Evolutionary conservation across 2,329 filamentous ascomycete genomes (phyloP), one percentile per base, ranked within the genome.

Genomic region (Colletotrichum sp.): DNA sequence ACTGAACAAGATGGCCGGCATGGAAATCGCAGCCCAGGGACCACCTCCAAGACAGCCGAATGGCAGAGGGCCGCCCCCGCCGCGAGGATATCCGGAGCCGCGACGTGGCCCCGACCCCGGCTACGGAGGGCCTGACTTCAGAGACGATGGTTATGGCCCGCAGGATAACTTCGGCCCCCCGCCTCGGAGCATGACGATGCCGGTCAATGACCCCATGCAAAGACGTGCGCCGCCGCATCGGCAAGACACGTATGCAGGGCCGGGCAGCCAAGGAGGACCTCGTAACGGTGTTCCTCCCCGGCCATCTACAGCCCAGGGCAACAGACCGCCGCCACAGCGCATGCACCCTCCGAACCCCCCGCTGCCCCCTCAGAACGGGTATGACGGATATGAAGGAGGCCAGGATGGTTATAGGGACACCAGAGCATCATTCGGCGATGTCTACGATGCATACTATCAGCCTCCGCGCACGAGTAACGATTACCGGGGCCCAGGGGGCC

Each of bases 121-220:
- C 6, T 86, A 85, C 74, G 83, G 82, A 30, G 67, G 67, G 8
- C 77, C 78, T 8, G 83, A 84, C 5, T 86, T 84, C 77, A 80
- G 81, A 10, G 84, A 87, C 21, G 84, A 86, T 63, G 83, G 82
- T 10, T 83, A 84, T 48, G 81, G 81, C 16, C 81, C 81, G 30
- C 81, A 81, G 75, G 84, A 86, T 52, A 85, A 86, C 8, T 92
- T 89, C 78, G 89, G 86, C 0, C 87, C 89, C 3, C 90, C 89
- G 10, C 80, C 84, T n/a, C 86, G 92, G 78, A 93, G 91, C 73
- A 90, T 89, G 88, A 93, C 92, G 7, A 91, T 92, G 90, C 91
- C 91, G 3, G 82, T 86, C 5, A 87, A 89, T 71, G 86, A 88
- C 13, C 82, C 83, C 21, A 83, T 85, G 78, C 83, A 86, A 38